phyloP scores from a whole-genome alignment of 345 rosid genomes.

The Lagerstroemia speciosa region DNA sequence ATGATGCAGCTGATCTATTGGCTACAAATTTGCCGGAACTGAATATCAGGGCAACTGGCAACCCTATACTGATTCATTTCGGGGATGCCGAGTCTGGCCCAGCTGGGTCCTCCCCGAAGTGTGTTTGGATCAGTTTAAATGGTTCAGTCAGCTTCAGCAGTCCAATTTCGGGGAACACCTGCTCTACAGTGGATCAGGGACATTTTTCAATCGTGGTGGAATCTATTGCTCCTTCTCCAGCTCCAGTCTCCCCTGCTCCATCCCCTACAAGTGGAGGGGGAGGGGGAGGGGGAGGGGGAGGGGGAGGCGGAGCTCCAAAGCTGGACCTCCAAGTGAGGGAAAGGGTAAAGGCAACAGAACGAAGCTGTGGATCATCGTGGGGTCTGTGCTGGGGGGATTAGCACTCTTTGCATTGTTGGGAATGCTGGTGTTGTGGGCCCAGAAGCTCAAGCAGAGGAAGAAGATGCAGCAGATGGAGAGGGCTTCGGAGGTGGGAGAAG shows the following conservation, averaged over 20 bases:
- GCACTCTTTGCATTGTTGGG: slow-evolving; percentile 36
- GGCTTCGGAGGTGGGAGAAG: slow-evolving; percentile 89
- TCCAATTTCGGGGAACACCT: slow-evolving; percentile 40
- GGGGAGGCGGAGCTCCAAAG: not conserved
- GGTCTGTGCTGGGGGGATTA: slow-evolving; percentile 69
- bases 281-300: no score
- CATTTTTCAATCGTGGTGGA: slow-evolving; percentile 80
- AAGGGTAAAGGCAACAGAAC: slow-evolving; percentile 13
- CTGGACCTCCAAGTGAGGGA: not conserved
- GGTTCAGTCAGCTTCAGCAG: slow-evolving; percentile 54
- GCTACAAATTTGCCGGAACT: slow-evolving; percentile 43
- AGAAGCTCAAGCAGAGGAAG: slow-evolving; percentile 48
- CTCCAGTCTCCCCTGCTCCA: slow-evolving; percentile 22
- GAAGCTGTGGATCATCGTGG: slow-evolving; percentile 56
- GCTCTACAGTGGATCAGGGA: slow-evolving; percentile 55
- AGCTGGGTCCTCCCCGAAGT: slow-evolving; percentile 47
- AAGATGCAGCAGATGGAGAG: slow-evolving; percentile 79
- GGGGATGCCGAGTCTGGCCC: slow-evolving; percentile 40
- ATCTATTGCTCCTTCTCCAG: slow-evolving; percentile 41
- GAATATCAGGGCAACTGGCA: slow-evolving; percentile 31
- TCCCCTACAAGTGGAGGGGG: not conserved
- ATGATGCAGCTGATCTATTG: slow-evolving; percentile 56
- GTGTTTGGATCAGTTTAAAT: slow-evolving; percentile 57
- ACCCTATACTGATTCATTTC: slow-evolving; percentile 58
- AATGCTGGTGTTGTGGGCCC: slow-evolving; percentile 42